Conservation (phyloP, 169 alveolate genomes). For the Perkinsus marinus region DNA sequence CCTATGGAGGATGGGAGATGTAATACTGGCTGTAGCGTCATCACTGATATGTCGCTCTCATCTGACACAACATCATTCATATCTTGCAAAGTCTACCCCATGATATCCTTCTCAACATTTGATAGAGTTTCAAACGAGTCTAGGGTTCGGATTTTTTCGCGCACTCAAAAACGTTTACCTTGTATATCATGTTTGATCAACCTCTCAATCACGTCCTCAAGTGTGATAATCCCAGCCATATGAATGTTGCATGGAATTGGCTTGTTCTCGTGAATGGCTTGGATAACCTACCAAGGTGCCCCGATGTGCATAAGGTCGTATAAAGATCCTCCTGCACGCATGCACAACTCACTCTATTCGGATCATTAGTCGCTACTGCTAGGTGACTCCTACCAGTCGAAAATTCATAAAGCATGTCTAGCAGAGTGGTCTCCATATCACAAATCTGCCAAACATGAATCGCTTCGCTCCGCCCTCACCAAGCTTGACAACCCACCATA, state of each 20-base stretch:
- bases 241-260: slow-evolving; percentile 2
- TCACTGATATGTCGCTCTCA: neutral
- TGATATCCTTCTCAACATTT: too few species aligned
- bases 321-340: neutral
- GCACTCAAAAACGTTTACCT: neutral
- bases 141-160: neutral
- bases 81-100: neutral
- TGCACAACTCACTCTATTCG: neutral
- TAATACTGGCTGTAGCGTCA: neutral
- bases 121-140: too few species aligned
- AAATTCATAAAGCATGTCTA: neutral
- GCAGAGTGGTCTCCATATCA: neutral
- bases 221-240: slow-evolving; percentile 5
- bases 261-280: neutral
- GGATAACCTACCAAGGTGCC: neutral
- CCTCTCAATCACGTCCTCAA: slow-evolving; percentile 4
- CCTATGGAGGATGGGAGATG: neutral
- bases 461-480: neutral
- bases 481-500: neutral
- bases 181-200: neutral
- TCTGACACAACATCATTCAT: neutral
- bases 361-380: neutral
- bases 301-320: neutral
- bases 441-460: neutral
- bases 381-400: neutral